Base-by-base conservation (phyloP, 1,284 basidiomycete genomes). In the Ceratobasidium sp. region DNA sequence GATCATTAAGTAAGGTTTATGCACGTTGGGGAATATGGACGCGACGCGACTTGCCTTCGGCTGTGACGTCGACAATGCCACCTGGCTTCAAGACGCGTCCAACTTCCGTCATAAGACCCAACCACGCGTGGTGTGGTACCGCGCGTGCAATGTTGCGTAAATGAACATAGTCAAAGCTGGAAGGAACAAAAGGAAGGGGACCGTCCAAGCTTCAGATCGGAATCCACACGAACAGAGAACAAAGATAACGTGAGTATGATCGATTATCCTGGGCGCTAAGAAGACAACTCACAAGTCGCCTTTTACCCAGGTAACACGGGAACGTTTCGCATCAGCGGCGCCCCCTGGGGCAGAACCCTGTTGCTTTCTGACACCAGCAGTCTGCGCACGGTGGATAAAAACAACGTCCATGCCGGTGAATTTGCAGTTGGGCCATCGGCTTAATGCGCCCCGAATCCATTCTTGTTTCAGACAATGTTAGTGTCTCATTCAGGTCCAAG, bases 361-460 rank as follows among this genome's bases (percentile, higher is more conserved):
- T 30, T 21, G 73, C 66, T n/a, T 47, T 49, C 13, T 73, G 41
- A n/a, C 43, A 47, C 28, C 26, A 35, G 38, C 55, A 2, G 59
- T 30, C n/a, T 64, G 73, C 50, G 59, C 69, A 13, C 67, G 73
- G 44, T 74, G 58, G 7, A 72, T 41, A 21, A 62, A 26, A 3
- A 74, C 67, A 44, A 74, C 49, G 35, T 74, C 73, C 46, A 74
- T 72, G 43, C 73, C 73, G 32, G 72, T 69, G 44, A 74, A 74
- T 18, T 74, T 43, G 41, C 66, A 69, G 5, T n/a, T 57, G 5
- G 66, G 54, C 66, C 66, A 69, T 16, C 52, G 66, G 28, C 52
- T 41, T 18, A 54, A 41, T 14, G 66, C 66, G 49, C 49, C 50
- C 11, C 63, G 63, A 35, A 67, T 67, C 63, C 63, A 67, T 50